A percentile compares a stretch with the other conserved stretches of the same genome.
Conservation (phyloP, 257 asterid species). For the Solanum ossicruentum region DNA sequence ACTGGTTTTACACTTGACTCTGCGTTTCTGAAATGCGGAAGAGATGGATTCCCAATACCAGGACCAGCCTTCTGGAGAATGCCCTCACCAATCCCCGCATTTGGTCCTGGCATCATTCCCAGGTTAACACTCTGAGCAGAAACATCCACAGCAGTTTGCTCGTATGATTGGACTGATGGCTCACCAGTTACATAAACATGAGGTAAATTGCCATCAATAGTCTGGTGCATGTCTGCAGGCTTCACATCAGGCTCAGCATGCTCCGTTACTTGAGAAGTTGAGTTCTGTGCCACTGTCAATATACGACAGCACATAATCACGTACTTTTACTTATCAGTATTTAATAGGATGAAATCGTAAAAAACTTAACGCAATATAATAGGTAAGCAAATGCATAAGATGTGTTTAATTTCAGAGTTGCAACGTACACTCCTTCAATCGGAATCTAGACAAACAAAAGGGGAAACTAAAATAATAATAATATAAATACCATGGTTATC, state of each 20-base stretch:
- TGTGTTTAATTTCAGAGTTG: neutral
- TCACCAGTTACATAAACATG: conserved; percentile 34
- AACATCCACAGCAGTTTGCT: conserved; percentile 38
- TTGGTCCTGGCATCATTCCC: conserved; percentile 47
- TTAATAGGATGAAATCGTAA: neutral
- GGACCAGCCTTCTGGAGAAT: conserved; percentile 37
- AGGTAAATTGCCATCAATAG: conserved; percentile 16
- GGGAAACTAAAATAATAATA: neutral
- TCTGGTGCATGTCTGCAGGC: conserved; percentile 37
- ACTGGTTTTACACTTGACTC: conserved; percentile 38
- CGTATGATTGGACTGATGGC: conserved; percentile 27
- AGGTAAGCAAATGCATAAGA: neutral
- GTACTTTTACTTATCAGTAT: neutral
- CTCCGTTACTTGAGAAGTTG: conserved; percentile 25
- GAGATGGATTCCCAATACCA: conserved; percentile 38
- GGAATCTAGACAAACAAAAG: neutral
- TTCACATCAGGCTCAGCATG: conserved; percentile 29
- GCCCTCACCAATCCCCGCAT: conserved; percentile 33
- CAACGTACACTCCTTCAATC: neutral
- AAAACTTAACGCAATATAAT: neutral
- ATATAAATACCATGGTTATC: neutral
- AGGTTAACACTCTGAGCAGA: conserved; percentile 33
- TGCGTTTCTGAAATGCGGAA: conserved; percentile 44
- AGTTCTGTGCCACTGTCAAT: conserved; percentile 34
- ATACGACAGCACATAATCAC: neutral